phyloP scores from a whole-genome alignment of 352 stramenopile genomes.

The Thraustochytrium sp. region DNA sequence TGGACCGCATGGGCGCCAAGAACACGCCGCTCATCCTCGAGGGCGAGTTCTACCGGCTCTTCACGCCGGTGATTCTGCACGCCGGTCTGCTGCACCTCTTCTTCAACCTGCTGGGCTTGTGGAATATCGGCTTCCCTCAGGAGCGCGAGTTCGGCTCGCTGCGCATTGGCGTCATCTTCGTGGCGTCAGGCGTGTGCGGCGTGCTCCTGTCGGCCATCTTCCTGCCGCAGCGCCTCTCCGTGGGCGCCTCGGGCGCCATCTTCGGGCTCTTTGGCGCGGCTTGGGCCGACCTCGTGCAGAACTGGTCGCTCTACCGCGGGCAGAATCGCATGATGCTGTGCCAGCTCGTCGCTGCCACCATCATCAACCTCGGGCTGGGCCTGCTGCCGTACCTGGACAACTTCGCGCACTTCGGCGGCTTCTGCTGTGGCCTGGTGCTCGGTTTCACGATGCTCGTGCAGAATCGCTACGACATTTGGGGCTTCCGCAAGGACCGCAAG shows the following conservation, averaged over 20 bases:
- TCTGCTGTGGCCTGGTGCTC: slow-evolving; percentile 46
- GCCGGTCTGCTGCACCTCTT: slow-evolving; percentile 62
- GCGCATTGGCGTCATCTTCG: slow-evolving; percentile 54
- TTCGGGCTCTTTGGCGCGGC: slow-evolving; percentile 65
- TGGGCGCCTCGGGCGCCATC: slow-evolving; percentile 66
- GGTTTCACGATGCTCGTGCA: slow-evolving; percentile 16
- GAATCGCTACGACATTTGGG: slow-evolving; percentile 16
- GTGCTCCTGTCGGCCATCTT: slow-evolving; percentile 62
- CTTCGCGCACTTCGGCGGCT: slow-evolving; percentile 65
- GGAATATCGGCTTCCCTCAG: slow-evolving; percentile 59
- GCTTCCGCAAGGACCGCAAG: slow-evolving; percentile 9
- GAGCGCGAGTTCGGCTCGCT: slow-evolving; percentile 60
- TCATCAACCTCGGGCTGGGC: slow-evolving; percentile 61
- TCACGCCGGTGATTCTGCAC: slow-evolving; percentile 65
- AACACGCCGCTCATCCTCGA: slow-evolving; percentile 57
- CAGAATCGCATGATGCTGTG: slow-evolving; percentile 49
- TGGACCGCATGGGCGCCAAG: slow-evolving; percentile 60
- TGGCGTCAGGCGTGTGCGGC: slow-evolving; percentile 59
- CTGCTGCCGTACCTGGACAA: slow-evolving; percentile 69
- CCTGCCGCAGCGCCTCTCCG: slow-evolving; percentile 58
- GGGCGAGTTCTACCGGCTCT: slow-evolving; percentile 60
- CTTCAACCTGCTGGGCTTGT: slow-evolving; percentile 59
- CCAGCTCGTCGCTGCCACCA: slow-evolving; percentile 59
- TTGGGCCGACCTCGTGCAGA: slow-evolving; percentile 63
- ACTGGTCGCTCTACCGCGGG: slow-evolving; percentile 54